Conservation (phyloP, 495 filamentous ascomycete genomes). For the Annulohypoxylon nitens region DNA sequence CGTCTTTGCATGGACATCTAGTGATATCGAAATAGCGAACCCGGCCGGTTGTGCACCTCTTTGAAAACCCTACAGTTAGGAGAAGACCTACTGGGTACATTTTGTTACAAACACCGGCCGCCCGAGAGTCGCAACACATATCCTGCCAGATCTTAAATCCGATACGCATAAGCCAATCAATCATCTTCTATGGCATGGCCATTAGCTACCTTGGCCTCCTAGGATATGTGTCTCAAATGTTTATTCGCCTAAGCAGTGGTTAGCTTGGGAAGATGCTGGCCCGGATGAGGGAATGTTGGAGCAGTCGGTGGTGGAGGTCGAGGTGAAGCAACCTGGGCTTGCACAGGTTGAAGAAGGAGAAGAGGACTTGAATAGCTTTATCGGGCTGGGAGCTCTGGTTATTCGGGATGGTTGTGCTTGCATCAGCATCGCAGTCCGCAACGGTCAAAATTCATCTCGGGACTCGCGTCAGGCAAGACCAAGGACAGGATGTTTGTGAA, state of each 20-base stretch:
- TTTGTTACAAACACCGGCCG: conserved; percentile 37
- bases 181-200: conserved; percentile 47
- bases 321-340: conserved; percentile 40
- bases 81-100: conserved; percentile 32
- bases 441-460: conserved; percentile 5
- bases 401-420: conserved; percentile 28
- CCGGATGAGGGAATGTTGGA: conserved; percentile 48
- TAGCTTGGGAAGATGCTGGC: conserved; percentile 44
- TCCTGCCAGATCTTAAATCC: conserved; percentile 49
- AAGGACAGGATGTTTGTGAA: conserved; percentile 19
- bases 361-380: conserved; percentile 42
- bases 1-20: conserved; percentile 40
- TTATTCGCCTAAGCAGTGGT: conserved; percentile 42
- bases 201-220: conserved; percentile 48
- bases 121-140: conserved; percentile 38
- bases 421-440: conserved; percentile 20
- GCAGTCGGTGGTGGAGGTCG: conserved; percentile 40
- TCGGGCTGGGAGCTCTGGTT: conserved; percentile 30
- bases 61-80: conserved; percentile 23
- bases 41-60: conserved; percentile 30
- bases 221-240: conserved; percentile 50
- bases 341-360: conserved; percentile 28
- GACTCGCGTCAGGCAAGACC: conserved; percentile 16
- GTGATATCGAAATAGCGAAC: conserved; percentile 29
- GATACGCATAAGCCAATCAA: conserved; percentile 47